These are phyloP conservation scores for Fusarium oligoseptatum DNA, from an alignment of 2,329 filamentous ascomycete genomes.

Conservation along the genomic window DNA sequence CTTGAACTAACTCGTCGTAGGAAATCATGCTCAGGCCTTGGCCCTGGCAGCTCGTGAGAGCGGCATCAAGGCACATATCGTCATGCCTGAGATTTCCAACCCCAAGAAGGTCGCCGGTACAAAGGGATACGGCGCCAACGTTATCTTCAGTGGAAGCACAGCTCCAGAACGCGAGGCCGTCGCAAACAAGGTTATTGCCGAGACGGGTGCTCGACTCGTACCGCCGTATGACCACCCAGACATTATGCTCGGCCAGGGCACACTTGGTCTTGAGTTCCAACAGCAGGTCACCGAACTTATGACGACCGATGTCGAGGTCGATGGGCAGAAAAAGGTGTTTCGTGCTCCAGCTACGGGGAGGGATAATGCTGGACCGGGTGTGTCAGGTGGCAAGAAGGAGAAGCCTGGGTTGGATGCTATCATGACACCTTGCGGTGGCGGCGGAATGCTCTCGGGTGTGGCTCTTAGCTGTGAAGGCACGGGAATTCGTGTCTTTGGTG, in stretches of 20 bases:
- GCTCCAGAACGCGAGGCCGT: constrained; percentile 84
- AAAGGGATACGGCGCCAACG: constrained; percentile 78
- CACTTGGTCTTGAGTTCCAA: constrained; percentile 84
- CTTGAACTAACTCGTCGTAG: constrained; percentile 58
- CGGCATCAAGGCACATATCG: constrained; percentile 83
- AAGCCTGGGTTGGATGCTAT: constrained; percentile 72
- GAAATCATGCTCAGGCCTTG: constrained; percentile 95
- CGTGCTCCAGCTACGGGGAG: constrained; percentile 36
- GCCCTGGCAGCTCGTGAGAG: constrained; percentile 84
- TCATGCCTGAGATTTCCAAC: constrained; percentile 90
- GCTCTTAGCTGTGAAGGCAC: constrained; percentile 82
- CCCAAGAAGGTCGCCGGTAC: constrained; percentile 91
- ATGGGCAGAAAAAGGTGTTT: constrained; percentile 29
- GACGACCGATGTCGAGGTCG: constrained; percentile 41
- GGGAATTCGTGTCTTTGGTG: constrained; percentile 82
- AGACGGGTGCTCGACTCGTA: constrained; percentile 83
- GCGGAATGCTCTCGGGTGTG: constrained; percentile 87
- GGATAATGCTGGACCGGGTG: constrained; percentile 29
- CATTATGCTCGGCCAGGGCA: constrained; percentile 95
- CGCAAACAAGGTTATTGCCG: constrained; percentile 74
- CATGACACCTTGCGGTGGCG: constrained; percentile 87
- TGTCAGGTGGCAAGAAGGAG: constrained; percentile 18
- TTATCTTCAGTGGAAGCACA: constrained; percentile 87
- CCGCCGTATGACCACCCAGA: constrained; percentile 94
- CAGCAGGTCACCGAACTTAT: constrained; percentile 74